These are phyloP conservation scores for Cercophora sp. DNA, from an alignment of 495 filamentous ascomycete species.

Conservation along the genomic window DNA sequence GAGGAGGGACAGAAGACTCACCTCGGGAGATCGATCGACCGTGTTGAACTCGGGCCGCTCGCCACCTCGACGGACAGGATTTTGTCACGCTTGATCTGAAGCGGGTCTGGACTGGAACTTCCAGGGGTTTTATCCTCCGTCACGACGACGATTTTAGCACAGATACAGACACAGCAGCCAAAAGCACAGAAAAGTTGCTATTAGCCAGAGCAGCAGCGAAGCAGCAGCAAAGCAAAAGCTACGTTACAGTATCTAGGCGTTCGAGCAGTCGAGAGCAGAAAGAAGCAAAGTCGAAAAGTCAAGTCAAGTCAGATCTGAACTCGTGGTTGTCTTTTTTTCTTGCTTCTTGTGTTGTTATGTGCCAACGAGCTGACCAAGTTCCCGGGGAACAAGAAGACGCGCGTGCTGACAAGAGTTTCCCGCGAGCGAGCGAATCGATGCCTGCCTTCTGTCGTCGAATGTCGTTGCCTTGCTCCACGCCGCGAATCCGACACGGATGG, in stretches of 20 bases:
- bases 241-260: conserved; percentile 2
- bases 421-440: too few species aligned
- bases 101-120: conserved; percentile 6
- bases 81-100: conserved; percentile 4
- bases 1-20: too few species aligned
- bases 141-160: conserved; percentile 6
- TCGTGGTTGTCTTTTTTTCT: background rate
- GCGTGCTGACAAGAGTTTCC: too few species aligned
- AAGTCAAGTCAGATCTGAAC: background rate
- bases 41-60: background rate
- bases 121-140: background rate
- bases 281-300: background rate
- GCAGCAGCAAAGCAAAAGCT: conserved; percentile 1
- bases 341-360: too few species aligned
- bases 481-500: too few species aligned
- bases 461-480: too few species aligned
- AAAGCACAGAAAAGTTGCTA: background rate
- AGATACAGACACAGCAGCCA: conserved; percentile 5
- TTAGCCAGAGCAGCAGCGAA: conserved; percentile 6
- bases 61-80: conserved; percentile 1
- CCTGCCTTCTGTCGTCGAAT: too few species aligned
- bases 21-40: background rate
- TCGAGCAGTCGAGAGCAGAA: background rate
- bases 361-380: too few species aligned
- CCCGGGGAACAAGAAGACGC: background rate